Evolutionary conservation across 2,329 filamentous ascomycete genomes (phyloP).

Genomic region (Bipolaris zeicola): DNA sequence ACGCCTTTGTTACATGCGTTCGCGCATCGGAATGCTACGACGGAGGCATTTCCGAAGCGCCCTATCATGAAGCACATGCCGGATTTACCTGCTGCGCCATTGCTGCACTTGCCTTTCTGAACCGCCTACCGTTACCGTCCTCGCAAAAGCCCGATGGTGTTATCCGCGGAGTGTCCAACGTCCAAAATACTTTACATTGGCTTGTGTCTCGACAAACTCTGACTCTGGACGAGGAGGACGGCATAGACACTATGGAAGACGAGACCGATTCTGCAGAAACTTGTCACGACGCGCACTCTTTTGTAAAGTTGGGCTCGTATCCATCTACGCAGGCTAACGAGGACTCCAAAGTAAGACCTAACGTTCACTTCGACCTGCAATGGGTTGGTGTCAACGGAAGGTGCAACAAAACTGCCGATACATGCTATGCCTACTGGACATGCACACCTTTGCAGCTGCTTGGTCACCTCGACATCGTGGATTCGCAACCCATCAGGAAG

Average conservation of each 20-base stretch:
- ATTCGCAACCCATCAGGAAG: conserved; percentile 65
- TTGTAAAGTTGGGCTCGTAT: conserved; percentile 41
- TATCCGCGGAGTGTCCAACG: conserved; percentile 45
- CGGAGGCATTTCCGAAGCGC: conserved; percentile 79
- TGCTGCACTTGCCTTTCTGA: conserved; percentile 76
- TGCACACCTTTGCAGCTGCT: conserved; percentile 61
- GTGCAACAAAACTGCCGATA: conserved; percentile 89
- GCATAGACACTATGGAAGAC: conserved; percentile 45
- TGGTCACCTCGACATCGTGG: conserved; percentile 60
- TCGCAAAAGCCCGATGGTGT: conserved; percentile 33
- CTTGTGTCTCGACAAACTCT: conserved; percentile 55
- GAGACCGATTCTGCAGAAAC: conserved; percentile 49
- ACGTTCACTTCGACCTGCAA: conserved; percentile 60
- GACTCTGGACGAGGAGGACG: conserved; percentile 51
- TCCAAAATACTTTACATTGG: conserved; percentile 52
- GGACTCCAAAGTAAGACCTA: conserved; percentile 59
- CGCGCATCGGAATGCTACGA: conserved; percentile 75
- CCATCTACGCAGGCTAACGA: conserved; percentile 34
- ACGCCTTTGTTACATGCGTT: conserved; percentile 72
- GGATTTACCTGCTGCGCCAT: conserved; percentile 92
- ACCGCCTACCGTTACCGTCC: conserved; percentile 56
- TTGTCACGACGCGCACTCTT: conserved; percentile 49
- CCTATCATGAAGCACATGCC: conserved; percentile 82
- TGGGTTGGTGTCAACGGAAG: conserved; percentile 86
- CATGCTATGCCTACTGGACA: conserved; percentile 96